These are phyloP conservation scores for Penicillium sp. DNA, from an alignment of 2,329 filamentous ascomycete species.

Conservation along the genomic window DNA sequence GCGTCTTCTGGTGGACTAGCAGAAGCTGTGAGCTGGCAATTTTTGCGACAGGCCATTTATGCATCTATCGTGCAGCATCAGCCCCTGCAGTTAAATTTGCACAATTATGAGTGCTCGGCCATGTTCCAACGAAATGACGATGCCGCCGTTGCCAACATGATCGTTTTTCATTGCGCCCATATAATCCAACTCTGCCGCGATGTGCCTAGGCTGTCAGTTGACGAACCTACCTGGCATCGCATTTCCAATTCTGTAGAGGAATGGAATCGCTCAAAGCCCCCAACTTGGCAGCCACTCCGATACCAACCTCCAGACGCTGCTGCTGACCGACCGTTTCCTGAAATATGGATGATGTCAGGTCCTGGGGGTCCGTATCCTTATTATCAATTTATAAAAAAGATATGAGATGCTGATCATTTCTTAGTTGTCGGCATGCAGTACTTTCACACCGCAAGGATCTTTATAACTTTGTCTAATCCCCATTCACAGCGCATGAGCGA, in stretches of 20 bases:
- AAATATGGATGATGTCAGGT: constrained; percentile 39
- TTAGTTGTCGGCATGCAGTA: constrained; percentile 41
- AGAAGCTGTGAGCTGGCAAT: constrained; percentile 46
- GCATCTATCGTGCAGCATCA: constrained; percentile 39
- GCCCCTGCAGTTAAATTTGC: constrained; percentile 39
- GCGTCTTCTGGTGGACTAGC: constrained; percentile 42
- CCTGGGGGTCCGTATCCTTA: constrained; percentile 29
- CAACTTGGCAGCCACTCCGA: constrained; percentile 35
- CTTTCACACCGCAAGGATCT: constrained; percentile 36
- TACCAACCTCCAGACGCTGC: constrained; percentile 28
- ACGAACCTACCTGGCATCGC: constrained; percentile 24
- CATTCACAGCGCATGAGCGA: constrained; percentile 24
- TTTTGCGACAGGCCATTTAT: constrained; percentile 45
- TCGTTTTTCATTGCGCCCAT: constrained; percentile 42
- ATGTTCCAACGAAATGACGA: constrained; percentile 41
- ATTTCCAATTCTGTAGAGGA: constrained; percentile 28
- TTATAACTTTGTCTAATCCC: constrained; percentile 30
- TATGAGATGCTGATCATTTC: neutral
- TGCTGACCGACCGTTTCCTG: constrained; percentile 32
- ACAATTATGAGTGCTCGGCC: constrained; percentile 41
- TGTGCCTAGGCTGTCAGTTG: constrained; percentile 21
- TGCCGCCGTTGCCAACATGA: constrained; percentile 39
- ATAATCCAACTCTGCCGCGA: constrained; percentile 34
- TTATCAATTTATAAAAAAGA: neutral
- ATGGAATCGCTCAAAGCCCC: constrained; percentile 32